Evolutionary conservation across 208 protist genomes (phyloP).

Genomic region (Crithidia mellificae): DNA sequence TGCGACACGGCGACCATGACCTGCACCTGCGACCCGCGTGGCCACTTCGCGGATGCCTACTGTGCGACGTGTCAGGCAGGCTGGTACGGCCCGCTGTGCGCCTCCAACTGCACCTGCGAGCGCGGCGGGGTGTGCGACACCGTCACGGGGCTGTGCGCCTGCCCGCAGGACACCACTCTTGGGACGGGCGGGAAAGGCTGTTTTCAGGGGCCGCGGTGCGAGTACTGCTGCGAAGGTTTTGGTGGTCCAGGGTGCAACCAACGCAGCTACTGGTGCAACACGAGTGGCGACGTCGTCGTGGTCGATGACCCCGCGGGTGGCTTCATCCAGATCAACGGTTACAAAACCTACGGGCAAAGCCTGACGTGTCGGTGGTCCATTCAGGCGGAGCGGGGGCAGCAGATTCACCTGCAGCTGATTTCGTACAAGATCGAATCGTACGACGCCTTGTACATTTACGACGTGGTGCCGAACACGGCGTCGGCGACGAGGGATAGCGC

Average conservation of each 20-base stretch:
- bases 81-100: conserved; percentile 80
- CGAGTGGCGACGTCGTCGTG: conserved; percentile 36
- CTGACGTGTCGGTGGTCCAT: conserved; percentile 64
- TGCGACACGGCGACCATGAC: conserved; percentile 41
- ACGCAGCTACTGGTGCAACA: conserved; percentile 78
- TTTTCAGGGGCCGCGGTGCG: conserved; percentile 59
- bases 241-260: conserved; percentile 57
- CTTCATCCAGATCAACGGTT: conserved; percentile 74
- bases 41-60: conserved; percentile 54
- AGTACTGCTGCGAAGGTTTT: conserved; percentile 76
- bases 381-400: conserved; percentile 32
- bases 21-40: conserved; percentile 55
- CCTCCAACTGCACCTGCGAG: conserved; percentile 61
- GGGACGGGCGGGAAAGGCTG: conserved; percentile 31
- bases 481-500: background rate
- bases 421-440: conserved; percentile 46
- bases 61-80: conserved; percentile 55
- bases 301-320: conserved; percentile 43
- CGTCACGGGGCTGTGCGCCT: conserved; percentile 53
- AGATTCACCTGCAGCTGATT: conserved; percentile 45
- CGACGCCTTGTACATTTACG: conserved; percentile 55
- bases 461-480: conserved; percentile 30
- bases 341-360: conserved; percentile 52
- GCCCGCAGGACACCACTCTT: conserved; percentile 29
- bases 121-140: conserved; percentile 57